Percentiles rank a stretch among this genome's conserved stretches.
These are phyloP conservation scores for Telopea speciosissima DNA, from an alignment of 177 flowering plant species.

Conservation along the genomic window DNA sequence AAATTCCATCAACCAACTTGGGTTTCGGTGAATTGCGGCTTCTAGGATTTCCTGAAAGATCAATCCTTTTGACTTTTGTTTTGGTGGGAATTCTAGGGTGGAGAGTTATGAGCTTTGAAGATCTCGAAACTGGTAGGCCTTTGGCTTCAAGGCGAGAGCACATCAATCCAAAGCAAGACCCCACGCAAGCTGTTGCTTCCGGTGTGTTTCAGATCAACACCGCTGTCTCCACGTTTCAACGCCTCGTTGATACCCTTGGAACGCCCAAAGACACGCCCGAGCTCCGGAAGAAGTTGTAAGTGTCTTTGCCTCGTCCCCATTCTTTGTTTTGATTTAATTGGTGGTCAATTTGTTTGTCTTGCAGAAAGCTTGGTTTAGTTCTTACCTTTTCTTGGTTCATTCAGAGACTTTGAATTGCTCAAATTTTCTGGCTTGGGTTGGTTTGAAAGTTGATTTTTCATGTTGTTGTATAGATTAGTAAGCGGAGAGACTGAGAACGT, in stretches of 20 bases:
- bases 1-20: no score
- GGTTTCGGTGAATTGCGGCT: not conserved
- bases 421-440: not conserved
- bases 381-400: no score
- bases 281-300: not conserved
- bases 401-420: not conserved
- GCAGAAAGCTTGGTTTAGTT: not conserved
- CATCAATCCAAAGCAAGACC: conserved; percentile 47
- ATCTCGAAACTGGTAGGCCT: conserved; percentile 66
- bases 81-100: conserved; percentile 15
- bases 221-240: conserved; percentile 69
- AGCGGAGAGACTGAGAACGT: not conserved
- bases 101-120: conserved; percentile 70
- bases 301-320: no score
- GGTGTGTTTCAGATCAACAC: conserved; percentile 86
- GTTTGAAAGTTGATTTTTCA: not conserved
- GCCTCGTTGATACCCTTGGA: conserved; percentile 82
- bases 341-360: not conserved
- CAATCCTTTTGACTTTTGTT: not conserved
- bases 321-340: no score
- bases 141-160: conserved; percentile 9
- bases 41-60: not conserved
- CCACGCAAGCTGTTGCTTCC: conserved; percentile 68
- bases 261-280: conserved; percentile 34
- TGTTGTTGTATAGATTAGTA: not conserved